Evolutionary conservation across 768 basidiomycete genomes (phyloP).

Genomic region (Porphyrellus cyaneotinctus): DNA sequence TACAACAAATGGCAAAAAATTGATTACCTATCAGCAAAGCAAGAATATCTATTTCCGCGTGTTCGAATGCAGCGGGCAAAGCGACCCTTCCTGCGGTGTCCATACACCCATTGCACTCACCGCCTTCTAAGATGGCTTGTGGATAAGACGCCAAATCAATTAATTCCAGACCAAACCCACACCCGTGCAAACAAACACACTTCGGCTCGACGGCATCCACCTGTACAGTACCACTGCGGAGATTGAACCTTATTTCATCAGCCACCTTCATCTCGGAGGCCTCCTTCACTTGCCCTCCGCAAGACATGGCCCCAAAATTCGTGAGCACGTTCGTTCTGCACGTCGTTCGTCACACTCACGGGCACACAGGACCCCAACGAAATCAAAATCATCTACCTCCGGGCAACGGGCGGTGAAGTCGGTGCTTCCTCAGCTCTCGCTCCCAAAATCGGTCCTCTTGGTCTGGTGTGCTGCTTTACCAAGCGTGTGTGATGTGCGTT

Average conservation of each 20-base stretch:
- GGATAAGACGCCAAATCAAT: slow-evolving; percentile 8
- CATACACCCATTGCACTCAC: slow-evolving; percentile 72
- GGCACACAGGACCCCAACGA: slow-evolving; percentile 88
- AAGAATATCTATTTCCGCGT: slow-evolving; percentile 77
- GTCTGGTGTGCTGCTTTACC: slow-evolving; percentile 66
- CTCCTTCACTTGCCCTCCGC: slow-evolving; percentile 13
- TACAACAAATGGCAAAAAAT: slow-evolving; percentile 22
- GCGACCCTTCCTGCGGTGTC: slow-evolving; percentile 73
- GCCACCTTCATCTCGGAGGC: slow-evolving; percentile 15
- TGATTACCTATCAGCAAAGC: slow-evolving; percentile 81
- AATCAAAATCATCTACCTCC: slow-evolving; percentile 98
- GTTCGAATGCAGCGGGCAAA: slow-evolving; percentile 81
- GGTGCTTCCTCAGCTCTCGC: slow-evolving; percentile 98
- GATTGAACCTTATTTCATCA: slow-evolving; percentile 50
- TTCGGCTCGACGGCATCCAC: slow-evolving; percentile 19
- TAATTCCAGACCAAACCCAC: slow-evolving; percentile 29
- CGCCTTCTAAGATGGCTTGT: slow-evolving; percentile 26
- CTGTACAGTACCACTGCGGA: slow-evolving; percentile 60
- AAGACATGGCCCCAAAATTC: slow-evolving; percentile 74
- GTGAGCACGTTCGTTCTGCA: slow-evolving; percentile 37
- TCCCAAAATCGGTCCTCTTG: slow-evolving; percentile 99
- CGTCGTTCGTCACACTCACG: slow-evolving; percentile 1
- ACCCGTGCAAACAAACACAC: no score
- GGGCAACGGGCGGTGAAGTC: slow-evolving; percentile 98
- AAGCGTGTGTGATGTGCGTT: slow-evolving; percentile 2